Evolutionary conservation across 1,284 basidiomycete species (phyloP).

Genomic region (Puccinia triticina): DNA sequence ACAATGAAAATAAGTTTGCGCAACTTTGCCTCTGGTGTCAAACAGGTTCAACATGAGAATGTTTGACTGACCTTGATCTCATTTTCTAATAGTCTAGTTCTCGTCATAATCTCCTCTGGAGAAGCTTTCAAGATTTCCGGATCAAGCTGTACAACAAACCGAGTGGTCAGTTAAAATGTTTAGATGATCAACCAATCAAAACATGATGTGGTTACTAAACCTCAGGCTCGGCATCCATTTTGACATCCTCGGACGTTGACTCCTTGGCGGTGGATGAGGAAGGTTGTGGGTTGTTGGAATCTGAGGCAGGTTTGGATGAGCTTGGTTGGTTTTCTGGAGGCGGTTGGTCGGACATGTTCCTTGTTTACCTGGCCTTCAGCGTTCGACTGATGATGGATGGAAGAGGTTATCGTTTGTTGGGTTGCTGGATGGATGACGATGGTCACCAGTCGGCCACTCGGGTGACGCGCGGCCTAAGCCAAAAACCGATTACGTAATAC

Average conservation of each 20-base stretch:
- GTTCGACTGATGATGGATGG: background rate
- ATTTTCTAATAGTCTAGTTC: slow-evolving; percentile 87
- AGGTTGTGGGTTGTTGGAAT: background rate
- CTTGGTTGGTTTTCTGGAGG: slow-evolving; percentile 21
- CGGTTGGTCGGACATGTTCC: slow-evolving; percentile 37
- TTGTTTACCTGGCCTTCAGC: background rate
- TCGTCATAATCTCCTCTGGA: slow-evolving; percentile 81
- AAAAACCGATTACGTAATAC: slow-evolving; percentile 1
- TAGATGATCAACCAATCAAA: too few relatives aligned
- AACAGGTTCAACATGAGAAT: background rate
- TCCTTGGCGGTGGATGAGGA: background rate
- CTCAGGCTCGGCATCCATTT: slow-evolving; percentile 33
- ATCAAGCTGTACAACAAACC: slow-evolving; percentile 18
- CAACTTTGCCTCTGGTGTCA: background rate
- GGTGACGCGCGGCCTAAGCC: background rate
- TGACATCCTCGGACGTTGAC: slow-evolving; percentile 23
- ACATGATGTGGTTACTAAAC: background rate
- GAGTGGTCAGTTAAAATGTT: background rate
- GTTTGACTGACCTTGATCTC: slow-evolving; percentile 75
- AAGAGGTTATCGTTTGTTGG: background rate
- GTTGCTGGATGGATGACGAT: background rate
- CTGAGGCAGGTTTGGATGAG: slow-evolving; percentile 21
- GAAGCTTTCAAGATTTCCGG: slow-evolving; percentile 70
- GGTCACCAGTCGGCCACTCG: background rate
- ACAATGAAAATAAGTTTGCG: background rate